phyloP scores from a whole-genome alignment of 495 filamentous ascomycete species.

The Xylaria cubensis region DNA sequence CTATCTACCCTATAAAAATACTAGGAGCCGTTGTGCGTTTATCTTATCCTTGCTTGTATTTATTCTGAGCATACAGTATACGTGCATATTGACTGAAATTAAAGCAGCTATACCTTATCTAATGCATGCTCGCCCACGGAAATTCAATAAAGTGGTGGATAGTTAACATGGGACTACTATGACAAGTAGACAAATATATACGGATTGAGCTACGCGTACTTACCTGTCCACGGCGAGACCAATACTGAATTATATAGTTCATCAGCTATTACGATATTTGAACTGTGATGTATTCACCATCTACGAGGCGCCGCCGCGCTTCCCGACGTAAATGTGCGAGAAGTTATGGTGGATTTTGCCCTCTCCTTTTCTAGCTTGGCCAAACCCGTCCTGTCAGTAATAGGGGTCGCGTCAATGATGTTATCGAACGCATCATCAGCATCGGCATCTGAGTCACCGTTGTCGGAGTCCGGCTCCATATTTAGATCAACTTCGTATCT shows the following conservation, averaged over 20 bases:
- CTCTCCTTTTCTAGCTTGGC: slow-evolving; percentile 55
- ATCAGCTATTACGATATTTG: neutral
- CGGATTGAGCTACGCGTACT: neutral
- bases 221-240: neutral
- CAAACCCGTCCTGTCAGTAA: slow-evolving; percentile 79
- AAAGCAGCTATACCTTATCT: neutral
- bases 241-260: neutral
- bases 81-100: neutral
- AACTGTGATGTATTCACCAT: slow-evolving; percentile 29
- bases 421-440: slow-evolving; percentile 72
- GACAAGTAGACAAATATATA: neutral
- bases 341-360: slow-evolving; percentile 37
- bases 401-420: slow-evolving; percentile 86
- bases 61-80: neutral
- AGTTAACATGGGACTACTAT: neutral
- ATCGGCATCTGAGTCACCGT: slow-evolving; percentile 63
- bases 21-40: too few relatives aligned
- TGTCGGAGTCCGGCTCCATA: slow-evolving; percentile 74
- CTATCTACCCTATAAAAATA: too few relatives aligned
- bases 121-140: neutral
- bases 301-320: slow-evolving; percentile 35
- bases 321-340: slow-evolving; percentile 39
- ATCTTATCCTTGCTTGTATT: too few relatives aligned
- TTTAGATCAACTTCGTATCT: slow-evolving; percentile 68
- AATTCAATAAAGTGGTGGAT: neutral